Evolutionary conservation across 1,284 basidiomycete species (phyloP), one percentile per base, ranked within the genome.

Genomic region (Tremellales sp.): DNA sequence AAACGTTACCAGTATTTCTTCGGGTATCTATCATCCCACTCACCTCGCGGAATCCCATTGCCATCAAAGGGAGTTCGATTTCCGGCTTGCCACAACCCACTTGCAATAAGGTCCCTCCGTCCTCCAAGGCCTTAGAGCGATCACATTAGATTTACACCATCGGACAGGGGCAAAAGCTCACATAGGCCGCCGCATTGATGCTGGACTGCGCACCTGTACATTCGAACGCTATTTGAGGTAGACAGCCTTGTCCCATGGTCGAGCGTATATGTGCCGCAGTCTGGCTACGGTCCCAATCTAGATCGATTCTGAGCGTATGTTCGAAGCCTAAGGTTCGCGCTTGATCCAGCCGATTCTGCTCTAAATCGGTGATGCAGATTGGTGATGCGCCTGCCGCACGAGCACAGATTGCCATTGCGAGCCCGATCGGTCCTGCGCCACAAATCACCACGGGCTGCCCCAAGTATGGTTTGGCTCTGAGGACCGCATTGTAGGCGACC

Each of bases 321-420:
- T 62, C 54, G 41, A 71, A 71, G 2, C 71, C 68, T 43, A 73
- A 50, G 25, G 54, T 61, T 28, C 60, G 46, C 5, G 71, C 72
- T 44, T 71, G 71, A 14, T 60, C 58, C 24, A 74, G 56, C 5
- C 71, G 50, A 48, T 67, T 60, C 43, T 70, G 50, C 22, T 66
- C 66, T 6, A 75, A 56, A 51, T 75, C 73, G 39, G 73, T 73
- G 45, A 74, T 70, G 45, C 68, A 65, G 43, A 74, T 70, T 10
- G 72, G 72, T 9, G 56, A 63, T 22, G 70, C 71, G 14, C 73
- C 73, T 3, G 73, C 70, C n/a, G 73, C 70, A 18, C 60, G 54
- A 3, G 71, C 72, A 43, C 67, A 71, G 18, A 74, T 62, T 1
- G 73, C 62, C 45, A 66, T 70, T 14, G 69, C 65, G 13, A 73